Evolutionary conservation across 306 rosid genomes (phyloP), one percentile per base, ranked within the genome.

Genomic region (Rosa multiflora): DNA sequence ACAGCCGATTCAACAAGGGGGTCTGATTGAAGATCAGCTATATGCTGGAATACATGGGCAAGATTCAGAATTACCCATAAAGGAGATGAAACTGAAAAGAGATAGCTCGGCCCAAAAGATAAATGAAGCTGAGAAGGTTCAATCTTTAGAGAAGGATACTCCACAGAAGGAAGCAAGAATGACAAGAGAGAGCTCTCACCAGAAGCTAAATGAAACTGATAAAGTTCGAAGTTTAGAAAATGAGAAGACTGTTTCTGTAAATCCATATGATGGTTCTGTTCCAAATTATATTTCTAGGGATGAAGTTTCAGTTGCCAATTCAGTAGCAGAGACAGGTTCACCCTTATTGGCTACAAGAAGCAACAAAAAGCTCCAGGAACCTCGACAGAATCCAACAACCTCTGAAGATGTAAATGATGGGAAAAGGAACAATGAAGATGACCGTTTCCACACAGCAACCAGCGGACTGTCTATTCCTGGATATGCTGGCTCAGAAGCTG

Each of bases 131-230:
- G 85, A 82, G 43, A 82, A 63, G 46, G 32, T 64, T 77, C 56
- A 59, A 47, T 46, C 76, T 32, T 63, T 70, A 23, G 88, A 82
- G 43, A 79, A 79, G 63, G 89, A 78, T 49, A 76, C 70, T 43
- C 73, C 78, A 58, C 70, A 5, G 35, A 83, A 72, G 72, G 88
- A 83, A 47, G 67, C 70, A 61, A 85, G 75, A 78, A 14, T 87
- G 83, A 82, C 74, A 52, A 82, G 83, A 79, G 88, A 82, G 67
- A 72, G 81, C 58, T 84, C 86, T 10, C 81, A 82, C 32, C 90
- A 79, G 17, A 87, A 83, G 81, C 72, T 83, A 23, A 75, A 70
- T 79, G 86, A 87, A 68, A 76, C 78, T 32, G 82, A 77, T 64
- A 79, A 79, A 73, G 20, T 56, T 77, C 46, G 55, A 72, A 69